phyloP scores from a whole-genome alignment of 257 asterid genomes.

The Paraleonurus japonicus region DNA sequence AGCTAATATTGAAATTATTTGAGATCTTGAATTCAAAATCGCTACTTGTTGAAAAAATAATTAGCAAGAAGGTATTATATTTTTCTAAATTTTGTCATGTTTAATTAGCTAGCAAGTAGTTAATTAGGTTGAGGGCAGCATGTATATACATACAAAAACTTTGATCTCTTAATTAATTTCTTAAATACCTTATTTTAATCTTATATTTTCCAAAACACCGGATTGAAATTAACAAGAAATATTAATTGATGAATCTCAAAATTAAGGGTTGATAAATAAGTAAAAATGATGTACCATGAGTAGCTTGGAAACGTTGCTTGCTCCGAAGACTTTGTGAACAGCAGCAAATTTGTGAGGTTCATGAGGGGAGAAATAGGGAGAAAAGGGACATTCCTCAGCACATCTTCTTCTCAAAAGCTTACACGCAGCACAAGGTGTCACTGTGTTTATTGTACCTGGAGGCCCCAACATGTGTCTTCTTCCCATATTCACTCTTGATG shows the following conservation, averaged over 20 bases:
- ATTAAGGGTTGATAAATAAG: not conserved
- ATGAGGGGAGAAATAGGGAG: constrained; percentile 87
- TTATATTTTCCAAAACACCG: too few relatives aligned
- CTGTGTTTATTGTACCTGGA: constrained; percentile 63
- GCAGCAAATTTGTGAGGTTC: constrained; percentile 94
- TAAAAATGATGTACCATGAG: constrained; percentile 48
- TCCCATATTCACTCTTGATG: constrained; percentile 36
- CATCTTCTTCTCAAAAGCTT: constrained; percentile 84
- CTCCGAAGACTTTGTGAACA: constrained; percentile 91
- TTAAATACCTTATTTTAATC: too few relatives aligned
- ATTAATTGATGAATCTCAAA: too few relatives aligned
- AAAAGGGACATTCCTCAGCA: constrained; percentile 90
- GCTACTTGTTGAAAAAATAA: too few relatives aligned
- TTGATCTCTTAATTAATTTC: too few relatives aligned
- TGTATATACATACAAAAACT: too few relatives aligned
- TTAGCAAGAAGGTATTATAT: too few relatives aligned
- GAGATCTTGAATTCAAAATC: not conserved
- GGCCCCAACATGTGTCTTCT: constrained; percentile 65
- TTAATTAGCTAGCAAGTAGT: too few relatives aligned
- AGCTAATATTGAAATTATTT: not conserved
- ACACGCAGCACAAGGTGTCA: constrained; percentile 94
- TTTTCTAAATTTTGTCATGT: too few relatives aligned
- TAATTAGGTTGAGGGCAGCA: too few relatives aligned
- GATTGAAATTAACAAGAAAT: too few relatives aligned
- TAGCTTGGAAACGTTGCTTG: constrained; percentile 96